Evolutionary conservation across 805 yeast species (phyloP), one percentile per base, ranked within the genome.

Genomic region (Monosporozyma siamensis): DNA sequence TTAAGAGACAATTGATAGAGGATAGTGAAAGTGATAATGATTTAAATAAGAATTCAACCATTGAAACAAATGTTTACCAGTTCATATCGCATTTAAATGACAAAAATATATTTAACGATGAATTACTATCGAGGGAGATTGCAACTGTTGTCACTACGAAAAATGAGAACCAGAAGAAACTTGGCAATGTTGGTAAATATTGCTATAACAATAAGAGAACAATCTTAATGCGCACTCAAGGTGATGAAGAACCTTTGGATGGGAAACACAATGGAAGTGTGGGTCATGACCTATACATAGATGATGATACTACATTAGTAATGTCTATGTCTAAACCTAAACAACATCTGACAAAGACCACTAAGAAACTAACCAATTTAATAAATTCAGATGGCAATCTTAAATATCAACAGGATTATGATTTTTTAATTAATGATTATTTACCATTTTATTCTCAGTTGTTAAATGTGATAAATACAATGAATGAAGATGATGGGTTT

Each of bases 361-460:
- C n/a, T 18, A 32, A 17, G 12, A 32, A 32, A 7, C n/a, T n/a
- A n/a, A 32, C 14, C 18, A 18, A 18, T 5, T 17, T 32, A 9
- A 32, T 32, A 32, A 32, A 32, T 32, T 32, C 23, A 3, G 18
- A 32, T 12, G 18, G 23, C 12, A 32, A 32, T 12, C 18, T 32
- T 2, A 61, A 63, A 41, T 59, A 49, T 37, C 51, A 52, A 34
- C 68, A 67, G 40, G 70, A 68, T 25, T 44, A 62, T 26, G 65
- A 56, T n/a, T 66, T 65, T 41, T 40, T 67, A 26, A 38, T 44
- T 2, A 32, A 25, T 24, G 4, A 30, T 3, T 15, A 15, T 12
- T 15, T 18, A 39, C 11, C 34, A 10, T 12, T 20, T 12, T 14
- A 47, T n/a, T 48, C 55, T 2, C 51, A 51, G 14, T 41, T 58